phyloP scores from a whole-genome alignment of 1,139 yeast genomes.

The Pichia sp. region DNA sequence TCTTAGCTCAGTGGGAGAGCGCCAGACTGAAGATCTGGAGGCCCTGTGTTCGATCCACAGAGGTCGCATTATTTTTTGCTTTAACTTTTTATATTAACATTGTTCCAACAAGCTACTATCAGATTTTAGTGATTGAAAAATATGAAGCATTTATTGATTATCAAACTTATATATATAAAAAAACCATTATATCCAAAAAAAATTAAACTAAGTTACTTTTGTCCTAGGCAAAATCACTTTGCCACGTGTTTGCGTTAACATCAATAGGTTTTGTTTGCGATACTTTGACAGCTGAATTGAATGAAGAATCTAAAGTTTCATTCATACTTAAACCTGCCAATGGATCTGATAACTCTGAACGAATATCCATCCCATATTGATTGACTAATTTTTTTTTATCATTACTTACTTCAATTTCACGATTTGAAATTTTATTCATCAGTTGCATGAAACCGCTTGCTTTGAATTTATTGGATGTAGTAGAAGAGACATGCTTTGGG shows the following conservation, averaged over 20 bases:
- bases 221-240: conserved; percentile 9
- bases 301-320: conserved; percentile 6
- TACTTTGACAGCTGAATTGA: conserved; percentile 10
- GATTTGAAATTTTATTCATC: conserved; percentile 29
- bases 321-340: neutral
- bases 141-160: no score
- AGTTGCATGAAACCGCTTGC: conserved; percentile 30
- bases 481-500: conserved; percentile 21
- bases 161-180: no score
- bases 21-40: conserved; percentile 90
- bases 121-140: no score
- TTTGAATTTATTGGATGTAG: conserved; percentile 26
- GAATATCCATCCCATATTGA: conserved; percentile 11
- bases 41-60: conserved; percentile 95
- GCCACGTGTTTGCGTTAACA: conserved; percentile 9
- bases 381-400: conserved; percentile 27
- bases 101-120: no score
- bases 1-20: conserved; percentile 88
- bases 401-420: conserved; percentile 28
- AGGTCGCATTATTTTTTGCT: conserved; percentile 48
- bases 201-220: no score
- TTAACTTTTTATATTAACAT: no score
- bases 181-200: no score
- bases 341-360: conserved; percentile 7
- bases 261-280: neutral